These are phyloP conservation scores for sunflower (Helianthus annuus) DNA, from an alignment of 129 eudicot genomes.

Conservation along the genomic window DNA sequence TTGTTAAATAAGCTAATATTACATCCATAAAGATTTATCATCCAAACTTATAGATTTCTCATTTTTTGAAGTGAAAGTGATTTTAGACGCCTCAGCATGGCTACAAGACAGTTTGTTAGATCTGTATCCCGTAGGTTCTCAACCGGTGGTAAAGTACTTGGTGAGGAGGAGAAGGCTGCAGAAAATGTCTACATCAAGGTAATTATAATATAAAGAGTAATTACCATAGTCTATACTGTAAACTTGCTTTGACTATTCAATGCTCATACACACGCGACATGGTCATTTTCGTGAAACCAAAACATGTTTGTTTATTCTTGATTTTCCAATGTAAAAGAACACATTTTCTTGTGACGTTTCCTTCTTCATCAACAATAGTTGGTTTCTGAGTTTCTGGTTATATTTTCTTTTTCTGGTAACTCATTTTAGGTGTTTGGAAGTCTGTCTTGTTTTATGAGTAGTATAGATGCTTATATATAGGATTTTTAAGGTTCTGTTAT, in stretches of 20 bases:
- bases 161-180: constrained; percentile 98
- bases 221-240: not conserved
- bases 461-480: constrained; percentile 3
- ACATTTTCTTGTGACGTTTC: not conserved
- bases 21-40: constrained; percentile 1
- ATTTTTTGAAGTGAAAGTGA: constrained; percentile 32
- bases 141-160: constrained; percentile 65
- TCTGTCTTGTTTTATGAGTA: not conserved
- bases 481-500: not conserved
- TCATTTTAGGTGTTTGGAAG: constrained; percentile 4
- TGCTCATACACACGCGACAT: no score
- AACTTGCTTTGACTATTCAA: constrained; percentile 7
- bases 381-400: constrained; percentile 5
- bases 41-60: constrained; percentile 6
- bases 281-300: not conserved
- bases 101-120: constrained; percentile 63
- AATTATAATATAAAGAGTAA: not conserved
- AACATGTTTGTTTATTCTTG: not conserved
- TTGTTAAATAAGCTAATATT: constrained; percentile 3
- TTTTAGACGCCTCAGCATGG: constrained; percentile 46
- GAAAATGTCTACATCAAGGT: constrained; percentile 94
- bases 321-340: not conserved
- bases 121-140: constrained; percentile 69
- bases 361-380: constrained; percentile 5
- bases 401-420: not conserved